phyloP scores from a whole-genome alignment of 2,329 filamentous ascomycete species.

The Colletotrichum sp. region DNA sequence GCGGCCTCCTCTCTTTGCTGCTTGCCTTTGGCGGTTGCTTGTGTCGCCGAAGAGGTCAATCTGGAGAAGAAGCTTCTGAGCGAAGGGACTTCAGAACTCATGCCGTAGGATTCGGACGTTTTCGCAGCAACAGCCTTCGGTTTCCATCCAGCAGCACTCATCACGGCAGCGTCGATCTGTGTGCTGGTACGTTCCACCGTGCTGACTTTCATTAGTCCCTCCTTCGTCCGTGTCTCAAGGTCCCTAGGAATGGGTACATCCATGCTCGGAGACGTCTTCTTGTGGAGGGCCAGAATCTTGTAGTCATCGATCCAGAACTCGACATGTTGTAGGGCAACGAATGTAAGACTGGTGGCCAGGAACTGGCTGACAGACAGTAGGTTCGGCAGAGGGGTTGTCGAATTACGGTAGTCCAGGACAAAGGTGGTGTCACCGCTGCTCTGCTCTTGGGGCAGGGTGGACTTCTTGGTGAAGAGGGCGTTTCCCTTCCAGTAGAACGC shows the following conservation, averaged over 20 bases:
- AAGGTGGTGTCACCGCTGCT: slow-evolving; percentile 82
- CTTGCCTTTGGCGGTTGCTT: slow-evolving; percentile 56
- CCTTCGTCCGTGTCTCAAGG: slow-evolving; percentile 81
- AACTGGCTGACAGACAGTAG: slow-evolving; percentile 90
- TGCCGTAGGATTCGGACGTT: slow-evolving; percentile 53
- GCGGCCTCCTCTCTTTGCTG: slow-evolving; percentile 67
- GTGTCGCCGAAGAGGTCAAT: slow-evolving; percentile 65
- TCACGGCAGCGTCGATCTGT: slow-evolving; percentile 90
- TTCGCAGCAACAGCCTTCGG: slow-evolving; percentile 53
- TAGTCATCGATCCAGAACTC: slow-evolving; percentile 92
- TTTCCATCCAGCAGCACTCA: slow-evolving; percentile 88
- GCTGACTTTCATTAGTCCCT: slow-evolving; percentile 85
- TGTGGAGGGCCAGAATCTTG: slow-evolving; percentile 77
- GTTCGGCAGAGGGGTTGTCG: slow-evolving; percentile 84
- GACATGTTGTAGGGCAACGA: slow-evolving; percentile 86
- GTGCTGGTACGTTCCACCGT: slow-evolving; percentile 85
- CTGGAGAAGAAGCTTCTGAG: slow-evolving; percentile 82
- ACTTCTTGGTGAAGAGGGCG: slow-evolving; percentile 88
- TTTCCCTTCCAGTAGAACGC: slow-evolving; percentile 99
- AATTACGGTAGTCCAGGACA: slow-evolving; percentile 90
- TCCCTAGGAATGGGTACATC: slow-evolving; percentile 77
- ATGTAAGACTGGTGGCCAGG: slow-evolving; percentile 91
- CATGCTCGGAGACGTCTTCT: slow-evolving; percentile 82
- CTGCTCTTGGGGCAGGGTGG: slow-evolving; percentile 73
- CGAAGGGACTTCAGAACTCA: slow-evolving; percentile 61